phyloP scores from a whole-genome alignment of 75 land plant genomes.

The Ceratopteris richardii region DNA sequence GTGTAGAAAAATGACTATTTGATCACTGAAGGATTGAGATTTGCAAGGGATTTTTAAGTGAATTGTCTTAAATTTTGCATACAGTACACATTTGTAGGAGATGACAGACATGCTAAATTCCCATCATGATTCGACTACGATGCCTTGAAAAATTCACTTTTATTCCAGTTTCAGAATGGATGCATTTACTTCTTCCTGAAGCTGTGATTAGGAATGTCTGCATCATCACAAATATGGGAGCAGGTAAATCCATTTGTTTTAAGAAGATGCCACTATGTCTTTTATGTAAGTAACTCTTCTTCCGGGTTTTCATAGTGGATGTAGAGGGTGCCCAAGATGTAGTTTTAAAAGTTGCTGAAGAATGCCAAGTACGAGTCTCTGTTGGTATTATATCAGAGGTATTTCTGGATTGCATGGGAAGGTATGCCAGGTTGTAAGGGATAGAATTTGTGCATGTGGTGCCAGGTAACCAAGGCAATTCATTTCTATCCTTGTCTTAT shows the following conservation, averaged over 20 bases:
- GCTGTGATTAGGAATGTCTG: slow-evolving; percentile 58
- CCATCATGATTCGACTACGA: no score
- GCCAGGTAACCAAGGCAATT: no score
- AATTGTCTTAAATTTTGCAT: no score
- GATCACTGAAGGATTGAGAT: no score
- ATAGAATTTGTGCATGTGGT: background rate
- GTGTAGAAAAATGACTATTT: no score
- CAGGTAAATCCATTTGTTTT: no score
- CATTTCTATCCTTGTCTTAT: background rate
- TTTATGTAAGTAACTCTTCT: no score
- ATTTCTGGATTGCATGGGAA: slow-evolving; percentile 10
- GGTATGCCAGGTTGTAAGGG: slow-evolving; percentile 4
- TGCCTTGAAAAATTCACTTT: no score
- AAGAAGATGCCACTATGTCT: no score
- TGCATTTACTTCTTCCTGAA: slow-evolving; percentile 59
- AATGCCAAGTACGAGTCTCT: slow-evolving; percentile 42
- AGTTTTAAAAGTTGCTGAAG: slow-evolving; percentile 50
- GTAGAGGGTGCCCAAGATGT: slow-evolving; percentile 77
- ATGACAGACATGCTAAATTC: no score
- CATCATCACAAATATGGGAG: slow-evolving; percentile 95
- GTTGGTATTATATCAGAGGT: slow-evolving; percentile 68
- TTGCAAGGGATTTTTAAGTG: no score
- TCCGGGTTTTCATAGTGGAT: slow-evolving; percentile 25
- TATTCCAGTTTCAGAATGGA: slow-evolving; percentile 71
- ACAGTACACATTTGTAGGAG: no score